Percentiles rank a stretch among this genome's conserved stretches.
Evolutionary conservation across 2,329 filamentous ascomycete genomes (phyloP).

Genomic region (Xylaria sp.): DNA sequence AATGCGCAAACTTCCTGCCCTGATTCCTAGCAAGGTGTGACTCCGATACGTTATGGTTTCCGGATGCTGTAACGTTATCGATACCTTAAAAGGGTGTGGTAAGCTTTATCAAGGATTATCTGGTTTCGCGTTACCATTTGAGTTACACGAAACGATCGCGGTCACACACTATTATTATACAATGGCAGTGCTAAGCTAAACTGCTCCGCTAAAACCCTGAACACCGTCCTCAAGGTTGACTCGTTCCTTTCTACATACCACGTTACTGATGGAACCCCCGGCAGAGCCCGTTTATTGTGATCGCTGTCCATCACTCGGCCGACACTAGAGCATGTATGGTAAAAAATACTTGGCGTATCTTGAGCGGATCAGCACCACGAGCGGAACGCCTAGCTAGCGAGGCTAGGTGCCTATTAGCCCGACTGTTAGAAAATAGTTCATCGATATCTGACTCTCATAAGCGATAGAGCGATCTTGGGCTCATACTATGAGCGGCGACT

Average conservation of each 20-base stretch:
- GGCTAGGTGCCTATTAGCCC: too few relatives aligned
- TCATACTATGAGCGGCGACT: conserved; percentile 3
- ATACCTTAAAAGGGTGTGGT: not conserved
- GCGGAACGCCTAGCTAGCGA: not conserved
- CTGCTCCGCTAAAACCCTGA: too few relatives aligned
- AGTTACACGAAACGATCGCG: conserved; percentile 21
- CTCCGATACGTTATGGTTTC: not conserved
- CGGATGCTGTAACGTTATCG: not conserved
- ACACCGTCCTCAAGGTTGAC: too few relatives aligned
- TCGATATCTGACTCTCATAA: not conserved
- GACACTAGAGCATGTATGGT: not conserved
- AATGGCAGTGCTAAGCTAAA: not conserved
- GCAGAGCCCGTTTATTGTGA: too few relatives aligned
- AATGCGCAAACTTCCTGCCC: not conserved
- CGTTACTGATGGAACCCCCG: too few relatives aligned
- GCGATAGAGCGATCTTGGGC: not conserved
- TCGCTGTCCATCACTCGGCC: not conserved
- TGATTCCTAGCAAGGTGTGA: too few relatives aligned
- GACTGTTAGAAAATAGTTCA: not conserved
- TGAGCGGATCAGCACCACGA: not conserved
- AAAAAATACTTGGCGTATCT: not conserved
- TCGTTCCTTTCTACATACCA: too few relatives aligned
- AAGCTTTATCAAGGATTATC: not conserved
- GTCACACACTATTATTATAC: conserved; percentile 20
- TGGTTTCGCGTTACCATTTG: conserved; percentile 19